A percentile compares a stretch with the other conserved stretches of the same genome.
Evolutionary conservation across 768 basidiomycete genomes (phyloP).

Genomic region (Boletellus emodensis): DNA sequence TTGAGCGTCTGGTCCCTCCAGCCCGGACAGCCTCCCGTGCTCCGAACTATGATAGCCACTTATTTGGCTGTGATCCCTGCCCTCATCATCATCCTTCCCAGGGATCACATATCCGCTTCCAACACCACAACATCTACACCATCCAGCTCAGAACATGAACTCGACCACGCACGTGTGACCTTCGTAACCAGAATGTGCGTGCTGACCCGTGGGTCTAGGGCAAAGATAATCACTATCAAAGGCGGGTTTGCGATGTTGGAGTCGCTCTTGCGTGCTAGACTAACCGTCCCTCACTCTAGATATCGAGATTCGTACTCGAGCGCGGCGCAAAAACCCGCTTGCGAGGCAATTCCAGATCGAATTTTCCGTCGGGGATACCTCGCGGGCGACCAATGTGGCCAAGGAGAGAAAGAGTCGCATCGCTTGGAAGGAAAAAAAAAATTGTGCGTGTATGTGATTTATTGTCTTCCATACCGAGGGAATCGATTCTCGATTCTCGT

Average conservation of each 20-base stretch:
- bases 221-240: not conserved
- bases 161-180: too few species aligned
- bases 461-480: not conserved
- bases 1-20: too few species aligned
- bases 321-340: not conserved
- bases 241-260: not conserved
- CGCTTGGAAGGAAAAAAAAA: not conserved
- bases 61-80: too few species aligned
- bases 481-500: not conserved
- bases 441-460: not conserved
- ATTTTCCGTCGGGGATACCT: not conserved
- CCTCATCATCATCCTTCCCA: too few species aligned
- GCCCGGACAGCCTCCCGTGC: too few species aligned
- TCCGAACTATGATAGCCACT: too few species aligned
- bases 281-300: not conserved
- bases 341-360: not conserved
- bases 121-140: too few species aligned
- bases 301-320: constrained; percentile 1
- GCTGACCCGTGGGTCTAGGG: not conserved
- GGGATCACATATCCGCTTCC: too few species aligned
- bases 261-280: not conserved
- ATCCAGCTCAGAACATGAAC: too few species aligned
- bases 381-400: not conserved
- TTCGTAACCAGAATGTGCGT: too few species aligned
- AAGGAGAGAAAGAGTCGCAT: not conserved